Evolutionary conservation across 2,329 filamentous ascomycete species (phyloP).

Genomic region (Pseudogymnoascus sp.): DNA sequence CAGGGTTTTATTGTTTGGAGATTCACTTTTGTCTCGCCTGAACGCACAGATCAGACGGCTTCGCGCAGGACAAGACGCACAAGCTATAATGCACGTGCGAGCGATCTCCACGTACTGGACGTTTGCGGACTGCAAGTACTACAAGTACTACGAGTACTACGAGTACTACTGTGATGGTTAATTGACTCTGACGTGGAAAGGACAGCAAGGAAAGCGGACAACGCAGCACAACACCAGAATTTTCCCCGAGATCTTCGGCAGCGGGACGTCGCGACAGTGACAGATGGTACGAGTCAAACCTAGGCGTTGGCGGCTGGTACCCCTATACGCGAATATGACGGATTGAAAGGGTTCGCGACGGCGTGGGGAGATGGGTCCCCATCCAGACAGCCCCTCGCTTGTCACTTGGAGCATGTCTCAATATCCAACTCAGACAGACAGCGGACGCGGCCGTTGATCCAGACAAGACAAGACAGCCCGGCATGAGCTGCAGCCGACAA

Average conservation of each 20-base stretch:
- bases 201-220: neutral
- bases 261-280: neutral
- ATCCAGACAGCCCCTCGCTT: neutral
- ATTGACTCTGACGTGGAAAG: neutral
- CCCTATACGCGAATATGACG: neutral
- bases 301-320: neutral
- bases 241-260: neutral
- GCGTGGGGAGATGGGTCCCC: neutral
- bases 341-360: neutral
- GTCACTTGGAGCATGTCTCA: neutral
- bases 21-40: neutral
- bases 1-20: neutral
- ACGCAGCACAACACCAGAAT: neutral
- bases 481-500: neutral
- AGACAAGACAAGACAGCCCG: too few relatives aligned
- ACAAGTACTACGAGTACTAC: neutral
- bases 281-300: neutral
- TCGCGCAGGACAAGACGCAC: neutral
- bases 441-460: neutral
- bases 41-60: neutral
- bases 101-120: neutral
- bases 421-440: neutral
- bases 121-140: neutral
- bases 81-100: neutral
- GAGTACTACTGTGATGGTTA: neutral